Evolutionary conservation across 108 stramenopile genomes (phyloP).

Genomic region (Parietichytrium sp.): DNA sequence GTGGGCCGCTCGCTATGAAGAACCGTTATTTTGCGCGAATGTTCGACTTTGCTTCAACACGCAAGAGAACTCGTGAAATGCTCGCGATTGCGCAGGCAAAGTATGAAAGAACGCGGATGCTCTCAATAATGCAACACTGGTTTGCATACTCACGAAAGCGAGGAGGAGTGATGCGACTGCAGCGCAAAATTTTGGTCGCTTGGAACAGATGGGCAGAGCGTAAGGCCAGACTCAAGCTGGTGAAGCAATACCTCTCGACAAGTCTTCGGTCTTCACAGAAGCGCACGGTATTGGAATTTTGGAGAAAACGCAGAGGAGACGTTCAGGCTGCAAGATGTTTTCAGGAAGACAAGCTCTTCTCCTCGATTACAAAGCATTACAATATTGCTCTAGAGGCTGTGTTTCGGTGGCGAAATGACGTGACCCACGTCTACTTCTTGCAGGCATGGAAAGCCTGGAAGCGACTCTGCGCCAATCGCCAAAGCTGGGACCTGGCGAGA

Average conservation of each 20-base stretch:
- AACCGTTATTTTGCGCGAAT: not conserved
- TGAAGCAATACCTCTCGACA: not conserved
- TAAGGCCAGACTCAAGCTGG: not conserved
- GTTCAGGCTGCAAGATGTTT: not conserved
- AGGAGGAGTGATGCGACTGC: not conserved
- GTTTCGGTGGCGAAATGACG: not conserved
- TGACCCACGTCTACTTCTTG: not conserved
- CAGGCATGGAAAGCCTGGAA: slow-evolving; percentile 10
- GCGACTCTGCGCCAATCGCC: not conserved
- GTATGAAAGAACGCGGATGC: not conserved
- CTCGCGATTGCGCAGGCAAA: not conserved
- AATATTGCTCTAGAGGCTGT: slow-evolving; percentile 3
- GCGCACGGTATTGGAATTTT: not conserved
- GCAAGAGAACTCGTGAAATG: not conserved
- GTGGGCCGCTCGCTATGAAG: not conserved
- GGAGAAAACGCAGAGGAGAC: slow-evolving; percentile 18
- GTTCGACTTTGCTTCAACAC: not conserved
- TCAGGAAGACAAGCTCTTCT: not conserved
- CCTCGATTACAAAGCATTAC: not conserved
- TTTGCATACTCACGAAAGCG: not conserved
- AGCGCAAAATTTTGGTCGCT: not conserved
- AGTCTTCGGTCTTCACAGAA: not conserved
- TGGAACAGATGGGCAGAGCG: slow-evolving; percentile 3
- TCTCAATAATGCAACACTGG: not conserved
- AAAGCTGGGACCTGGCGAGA: not conserved